Base-by-base conservation (phyloP, 2,329 filamentous ascomycete genomes). In the Verticillium nonalfalfae region DNA sequence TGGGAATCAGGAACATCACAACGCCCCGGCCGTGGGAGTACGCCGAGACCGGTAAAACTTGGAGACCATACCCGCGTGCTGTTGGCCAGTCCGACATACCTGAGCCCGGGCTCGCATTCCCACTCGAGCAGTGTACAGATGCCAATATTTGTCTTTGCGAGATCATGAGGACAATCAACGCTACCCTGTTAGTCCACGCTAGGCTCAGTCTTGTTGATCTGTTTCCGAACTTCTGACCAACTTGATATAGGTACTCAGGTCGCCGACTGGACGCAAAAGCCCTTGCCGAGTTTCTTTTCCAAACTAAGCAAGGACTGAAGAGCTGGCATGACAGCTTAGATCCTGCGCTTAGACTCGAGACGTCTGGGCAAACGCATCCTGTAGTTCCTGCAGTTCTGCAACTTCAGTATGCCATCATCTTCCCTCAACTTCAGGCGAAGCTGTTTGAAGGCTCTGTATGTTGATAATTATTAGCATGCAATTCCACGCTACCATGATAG, bases 1-100 rank as follows among this genome's bases (percentile, higher is more conserved):
- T 69, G 34, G 68, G 67, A 38, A 67, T 69, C 61, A 64, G 69
- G 31, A 66, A 69, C 15, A 68, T 69, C 9, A 70, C 69, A 0
- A 66, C 69, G 10, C 56, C 63, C 13, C 67, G 66, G 40, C 69
- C 68, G 50, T 64, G 26, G 65, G 64, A 36, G 21, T 65, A 7
- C 63, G 65, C 45, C 60, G 65, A 35, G 63, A 65, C 39, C 62
- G 63, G 35, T 61, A 64, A 2, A 21, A 64, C 6, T 21, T 68
- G 18, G 63, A 65, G 38, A 26, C 56, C 56, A 39, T 58, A 58
- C 18, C 56, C 56, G 7, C 18, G 56, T 13, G 18, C 18, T 3
- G 21, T 31, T 13, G 56, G 56, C 3, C 56, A 33, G 56, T 58
- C 56, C 4, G 11, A 31, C 18, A 45, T 58, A 45, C 38, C 56